phyloP scores from a whole-genome alignment of 2,329 filamentous ascomycete genomes.

The Alternaria tenuissima region DNA sequence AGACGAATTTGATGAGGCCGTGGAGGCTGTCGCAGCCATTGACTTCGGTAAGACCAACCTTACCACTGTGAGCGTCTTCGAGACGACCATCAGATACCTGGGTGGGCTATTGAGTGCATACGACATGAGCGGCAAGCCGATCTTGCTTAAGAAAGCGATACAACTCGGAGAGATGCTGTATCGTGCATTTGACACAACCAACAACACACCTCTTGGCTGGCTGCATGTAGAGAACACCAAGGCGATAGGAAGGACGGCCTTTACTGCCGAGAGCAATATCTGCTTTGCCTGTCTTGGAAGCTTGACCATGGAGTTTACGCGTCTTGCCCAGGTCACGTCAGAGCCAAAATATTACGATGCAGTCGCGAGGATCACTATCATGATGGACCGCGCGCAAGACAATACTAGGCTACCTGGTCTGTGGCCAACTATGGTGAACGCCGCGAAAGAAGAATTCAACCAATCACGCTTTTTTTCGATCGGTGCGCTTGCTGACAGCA shows the following conservation, averaged over 20 bases:
- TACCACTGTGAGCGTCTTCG: slow-evolving; percentile 59
- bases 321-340: slow-evolving; percentile 48
- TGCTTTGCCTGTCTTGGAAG: slow-evolving; percentile 59
- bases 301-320: slow-evolving; percentile 53
- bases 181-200: slow-evolving; percentile 57
- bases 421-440: slow-evolving; percentile 52
- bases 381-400: slow-evolving; percentile 43
- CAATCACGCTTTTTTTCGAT: slow-evolving; percentile 42
- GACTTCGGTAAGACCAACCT: slow-evolving; percentile 54
- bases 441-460: slow-evolving; percentile 39
- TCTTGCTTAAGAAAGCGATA: slow-evolving; percentile 48
- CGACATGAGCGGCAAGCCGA: slow-evolving; percentile 46
- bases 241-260: slow-evolving; percentile 28
- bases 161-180: slow-evolving; percentile 56
- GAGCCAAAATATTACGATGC: slow-evolving; percentile 50
- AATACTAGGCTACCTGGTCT: slow-evolving; percentile 47
- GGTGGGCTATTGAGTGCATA: slow-evolving; percentile 50
- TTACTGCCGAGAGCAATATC: slow-evolving; percentile 51
- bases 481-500: slow-evolving; percentile 50
- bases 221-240: slow-evolving; percentile 52
- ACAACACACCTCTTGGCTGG: slow-evolving; percentile 55
- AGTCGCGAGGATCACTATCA: slow-evolving; percentile 43
- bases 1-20: slow-evolving; percentile 58
- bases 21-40: slow-evolving; percentile 54
- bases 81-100: slow-evolving; percentile 58